These are phyloP conservation scores for Neltuma alba DNA, from an alignment of 306 rosid genomes.

Conservation along the genomic window DNA sequence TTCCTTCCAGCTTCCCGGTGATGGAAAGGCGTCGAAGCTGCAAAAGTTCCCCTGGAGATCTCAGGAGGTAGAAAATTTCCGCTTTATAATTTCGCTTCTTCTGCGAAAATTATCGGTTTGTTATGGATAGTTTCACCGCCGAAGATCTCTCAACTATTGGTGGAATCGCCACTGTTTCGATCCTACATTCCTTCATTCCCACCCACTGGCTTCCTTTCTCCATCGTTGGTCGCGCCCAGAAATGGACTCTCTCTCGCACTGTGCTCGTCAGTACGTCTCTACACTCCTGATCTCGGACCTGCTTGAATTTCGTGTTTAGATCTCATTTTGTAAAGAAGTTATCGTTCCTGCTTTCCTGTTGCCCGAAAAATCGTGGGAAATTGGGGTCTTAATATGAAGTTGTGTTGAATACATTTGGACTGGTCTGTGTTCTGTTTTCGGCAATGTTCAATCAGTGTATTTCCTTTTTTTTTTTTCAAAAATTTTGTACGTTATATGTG, in stretches of 20 bases:
- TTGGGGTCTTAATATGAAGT: not conserved
- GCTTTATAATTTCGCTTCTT: not conserved
- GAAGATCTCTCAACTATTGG: conserved; percentile 98
- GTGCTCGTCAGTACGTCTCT: conserved; percentile 81
- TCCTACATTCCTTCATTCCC: conserved; percentile 95
- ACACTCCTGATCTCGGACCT: not conserved
- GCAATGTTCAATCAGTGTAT: not conserved
- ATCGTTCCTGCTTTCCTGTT: conserved; percentile 3
- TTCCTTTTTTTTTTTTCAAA: not conserved
- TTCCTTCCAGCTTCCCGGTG: not conserved
- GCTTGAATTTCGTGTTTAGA: conserved; percentile 4
- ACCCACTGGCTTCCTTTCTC: conserved; percentile 99
- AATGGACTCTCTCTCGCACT: conserved; percentile 96
- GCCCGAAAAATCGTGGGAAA: not conserved
- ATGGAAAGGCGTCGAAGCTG: not conserved
- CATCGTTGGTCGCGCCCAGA: conserved; percentile 97
- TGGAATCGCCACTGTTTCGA: conserved; percentile 96
- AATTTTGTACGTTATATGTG: not conserved
- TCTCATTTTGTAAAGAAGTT: not conserved
- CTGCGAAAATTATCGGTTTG: not conserved
- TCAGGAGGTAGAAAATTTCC: not conserved
- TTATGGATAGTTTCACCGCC: conserved; percentile 72
- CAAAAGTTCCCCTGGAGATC: conserved; percentile 22
- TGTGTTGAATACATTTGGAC: not conserved
- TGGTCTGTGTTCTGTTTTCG: not conserved